Base-by-base conservation (phyloP, 495 filamentous ascomycete genomes). In the Daldinia bambusicola region DNA sequence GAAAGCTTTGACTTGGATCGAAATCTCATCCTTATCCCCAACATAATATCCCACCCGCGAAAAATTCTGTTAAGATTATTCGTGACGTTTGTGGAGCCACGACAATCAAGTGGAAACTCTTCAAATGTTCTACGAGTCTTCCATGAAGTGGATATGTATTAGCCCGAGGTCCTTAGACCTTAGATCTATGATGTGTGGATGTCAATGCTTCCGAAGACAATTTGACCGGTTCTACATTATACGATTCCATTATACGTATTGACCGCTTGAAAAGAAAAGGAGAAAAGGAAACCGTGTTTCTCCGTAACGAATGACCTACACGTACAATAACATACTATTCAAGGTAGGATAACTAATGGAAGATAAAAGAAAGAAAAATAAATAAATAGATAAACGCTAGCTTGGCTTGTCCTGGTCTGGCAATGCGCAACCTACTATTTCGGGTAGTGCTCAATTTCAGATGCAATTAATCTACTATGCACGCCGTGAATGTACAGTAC, bases 391-490 rank as follows among this genome's bases (percentile, higher is more conserved):
- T 61, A 53, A 67, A 26, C 3, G 26, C 41, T 18, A 38, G 59
- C 64, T 41, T 62, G 70, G 48, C 70, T 69, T 73, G 55, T 73
- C 70, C 70, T 34, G 43, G 61, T 66, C 57, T 32, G 43, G 66
- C 5, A 69, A 69, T 73, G 66, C 61, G 57, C 51, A 38, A 55
- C 61, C 66, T 66, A 48, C 70, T 73, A 65, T 69, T 73, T 73
- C 61, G 57, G 70, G 70, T 65, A 73, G 51, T 73, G 56, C 16
- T 36, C 57, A 73, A 73, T 73, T 73, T 73, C 70, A 73, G 32
- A 43, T 53, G 70, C 70, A 73, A 73, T 73, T 69, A 69, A 73
- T 72, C 61, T 30, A 69, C 65, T 69, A 72, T 69, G 66, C 60
- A 36, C 50, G 34, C 56, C 50, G 16, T 59, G 6, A 6, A 73